Conservation (phyloP, 2,329 filamentous ascomycete species). For the Coniochaeta prunicola region DNA sequence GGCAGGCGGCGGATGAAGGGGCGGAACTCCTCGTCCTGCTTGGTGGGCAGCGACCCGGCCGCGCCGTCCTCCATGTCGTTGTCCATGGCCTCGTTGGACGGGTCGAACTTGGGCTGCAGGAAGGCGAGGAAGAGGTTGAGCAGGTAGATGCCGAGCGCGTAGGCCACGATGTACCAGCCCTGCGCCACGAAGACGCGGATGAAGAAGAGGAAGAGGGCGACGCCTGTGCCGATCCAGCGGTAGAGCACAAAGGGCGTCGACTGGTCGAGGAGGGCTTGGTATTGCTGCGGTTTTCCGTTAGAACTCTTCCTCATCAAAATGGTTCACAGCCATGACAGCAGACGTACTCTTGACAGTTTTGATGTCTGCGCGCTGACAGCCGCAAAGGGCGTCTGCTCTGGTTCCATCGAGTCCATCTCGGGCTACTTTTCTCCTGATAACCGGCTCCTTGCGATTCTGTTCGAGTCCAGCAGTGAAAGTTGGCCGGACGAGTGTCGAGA, state of each 20-base stretch:
- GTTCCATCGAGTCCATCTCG: constrained; percentile 77
- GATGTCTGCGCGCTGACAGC: constrained; percentile 82
- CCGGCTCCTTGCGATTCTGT: background rate
- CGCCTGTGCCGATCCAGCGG: constrained; percentile 80
- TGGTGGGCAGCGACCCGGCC: constrained; percentile 76
- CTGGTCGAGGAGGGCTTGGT: constrained; percentile 90
- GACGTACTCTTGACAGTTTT: constrained; percentile 61
- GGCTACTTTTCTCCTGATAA: background rate
- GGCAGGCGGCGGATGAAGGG: constrained; percentile 93
- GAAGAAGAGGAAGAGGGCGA: constrained; percentile 73
- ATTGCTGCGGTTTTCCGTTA: constrained; percentile 54
- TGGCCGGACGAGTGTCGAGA: background rate
- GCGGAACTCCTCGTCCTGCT: constrained; percentile 94
- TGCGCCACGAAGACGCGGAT: constrained; percentile 84
- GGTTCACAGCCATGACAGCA: no score
- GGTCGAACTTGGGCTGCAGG: constrained; percentile 97
- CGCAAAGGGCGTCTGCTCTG: constrained; percentile 86
- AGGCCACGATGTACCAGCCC: constrained; percentile 99
- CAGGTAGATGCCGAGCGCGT: constrained; percentile 96
- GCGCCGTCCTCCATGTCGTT: constrained; percentile 94
- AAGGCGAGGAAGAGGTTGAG: constrained; percentile 99
- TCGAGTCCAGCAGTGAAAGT: background rate
- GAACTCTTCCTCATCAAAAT: background rate
- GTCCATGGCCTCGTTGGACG: constrained; percentile 82
- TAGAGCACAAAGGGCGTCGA: constrained; percentile 85